Evolutionary conservation across 148 eudicot genomes (phyloP), one percentile per base, ranked within the genome.

Genomic region (Oxyria digyna): DNA sequence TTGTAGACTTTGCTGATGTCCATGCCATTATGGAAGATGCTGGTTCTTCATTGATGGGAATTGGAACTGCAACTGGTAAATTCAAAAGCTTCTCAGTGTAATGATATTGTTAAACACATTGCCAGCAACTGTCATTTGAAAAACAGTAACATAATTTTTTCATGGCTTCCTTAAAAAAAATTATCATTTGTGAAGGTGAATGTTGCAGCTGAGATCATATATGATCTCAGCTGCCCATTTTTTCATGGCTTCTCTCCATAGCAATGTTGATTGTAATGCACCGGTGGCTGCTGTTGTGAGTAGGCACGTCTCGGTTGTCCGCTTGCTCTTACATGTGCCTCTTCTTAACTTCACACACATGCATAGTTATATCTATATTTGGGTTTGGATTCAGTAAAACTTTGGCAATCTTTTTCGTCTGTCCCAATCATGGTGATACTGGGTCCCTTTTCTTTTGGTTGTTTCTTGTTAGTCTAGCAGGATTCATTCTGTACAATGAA

Each of bases 1-100:
- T n/a, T 71, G 98, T 94, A 46, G 98, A 94, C 85, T 94, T 94
- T 85, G 98, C 98, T 74, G 98, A 94, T 84, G 98, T 94, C 62
- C 84, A 97, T 70, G 96, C 98, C 71, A 88, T 94, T 71, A 90
- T 94, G 98, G 98, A 89, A 29, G 89, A 82, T 85, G 98, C 98
- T 42, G 98, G 98, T 68, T 94, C 98, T 69, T 94, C 98, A 42
- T 69, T 94, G 70, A 88, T 94, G 97, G 98, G 98, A 67, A 94
- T 94, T 68, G 98, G 98, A 85, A 90, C 95, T 84, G 98, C 97
- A 33, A 88, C 98, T 69, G 98, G 98, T 94, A 88, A 74, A 18
- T 54, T 72, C 24, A 13, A 15, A 43, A 43, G 48, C n/a, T 18
- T 43, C 8, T 18, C 26, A 49, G 20, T 42, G 15, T 42, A 42